A percentile compares a stretch with the other conserved stretches of the same genome.
Conservation (phyloP, 2,329 filamentous ascomycete species). For the Claviceps purpurea region DNA sequence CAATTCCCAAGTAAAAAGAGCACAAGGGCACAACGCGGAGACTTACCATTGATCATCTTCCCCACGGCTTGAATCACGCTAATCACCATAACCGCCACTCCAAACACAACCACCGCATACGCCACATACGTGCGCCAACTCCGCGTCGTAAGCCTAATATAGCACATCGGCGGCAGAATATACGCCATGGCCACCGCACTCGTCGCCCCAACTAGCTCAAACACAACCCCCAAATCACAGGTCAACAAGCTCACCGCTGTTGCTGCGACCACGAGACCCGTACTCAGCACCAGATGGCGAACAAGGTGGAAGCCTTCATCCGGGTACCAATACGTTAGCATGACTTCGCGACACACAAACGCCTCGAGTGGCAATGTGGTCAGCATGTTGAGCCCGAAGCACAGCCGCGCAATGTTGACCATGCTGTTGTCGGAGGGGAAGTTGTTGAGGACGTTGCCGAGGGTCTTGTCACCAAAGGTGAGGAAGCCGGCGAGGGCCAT, state of each 20-base stretch:
- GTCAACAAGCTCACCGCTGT: slow-evolving; percentile 70
- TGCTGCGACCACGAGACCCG: slow-evolving; percentile 64
- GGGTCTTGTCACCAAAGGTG: slow-evolving; percentile 80
- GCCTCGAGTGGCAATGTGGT: slow-evolving; percentile 92
- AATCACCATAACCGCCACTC: slow-evolving; percentile 65
- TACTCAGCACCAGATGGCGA: slow-evolving; percentile 78
- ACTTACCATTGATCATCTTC: slow-evolving; percentile 42
- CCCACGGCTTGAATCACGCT: slow-evolving; percentile 59
- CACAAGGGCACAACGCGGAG: no score
- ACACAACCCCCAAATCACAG: slow-evolving; percentile 86
- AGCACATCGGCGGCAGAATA: slow-evolving; percentile 88
- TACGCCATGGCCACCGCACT: slow-evolving; percentile 90
- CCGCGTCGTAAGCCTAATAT: slow-evolving; percentile 76
- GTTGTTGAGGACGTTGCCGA: slow-evolving; percentile 96
- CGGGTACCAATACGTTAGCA: slow-evolving; percentile 69
- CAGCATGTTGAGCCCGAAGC: slow-evolving; percentile 97
- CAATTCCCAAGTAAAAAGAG: no score
- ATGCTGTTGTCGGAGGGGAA: slow-evolving; percentile 82
- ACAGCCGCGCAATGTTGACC: slow-evolving; percentile 88
- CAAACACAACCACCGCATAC: slow-evolving; percentile 63
- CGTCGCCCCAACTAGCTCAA: slow-evolving; percentile 91
- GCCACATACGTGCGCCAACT: slow-evolving; percentile 63
- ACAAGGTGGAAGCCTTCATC: slow-evolving; percentile 65
- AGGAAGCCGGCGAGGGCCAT: slow-evolving; percentile 87
- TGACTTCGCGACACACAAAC: slow-evolving; percentile 94